These are phyloP conservation scores for Cutaneotrichosporon sp. DNA, from an alignment of 1,284 basidiomycete species.

Conservation along the genomic window DNA sequence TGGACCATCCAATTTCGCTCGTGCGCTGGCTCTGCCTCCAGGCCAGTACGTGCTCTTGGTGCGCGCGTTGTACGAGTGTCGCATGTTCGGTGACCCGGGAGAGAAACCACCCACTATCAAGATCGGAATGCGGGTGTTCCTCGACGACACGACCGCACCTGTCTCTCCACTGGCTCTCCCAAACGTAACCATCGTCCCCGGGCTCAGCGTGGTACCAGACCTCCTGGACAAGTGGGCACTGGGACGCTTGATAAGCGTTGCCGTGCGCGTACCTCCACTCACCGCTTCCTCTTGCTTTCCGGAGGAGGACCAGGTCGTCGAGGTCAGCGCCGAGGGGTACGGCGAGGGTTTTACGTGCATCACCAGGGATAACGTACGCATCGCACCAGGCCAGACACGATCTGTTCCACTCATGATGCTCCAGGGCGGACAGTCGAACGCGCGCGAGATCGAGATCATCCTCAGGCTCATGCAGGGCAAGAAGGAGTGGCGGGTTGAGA, in stretches of 20 bases:
- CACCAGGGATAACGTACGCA: not conserved
- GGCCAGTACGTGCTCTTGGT: conserved; percentile 43
- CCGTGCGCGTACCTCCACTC: conserved; percentile 21
- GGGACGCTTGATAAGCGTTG: conserved; percentile 37
- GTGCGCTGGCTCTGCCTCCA: conserved; percentile 30
- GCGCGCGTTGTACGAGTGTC: conserved; percentile 45
- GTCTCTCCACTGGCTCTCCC: not conserved
- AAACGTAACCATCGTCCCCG: not conserved
- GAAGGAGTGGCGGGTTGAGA: not conserved
- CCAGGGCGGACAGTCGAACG: not conserved
- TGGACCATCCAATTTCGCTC: conserved; percentile 34
- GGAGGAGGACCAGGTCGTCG: not conserved
- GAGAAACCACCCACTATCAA: conserved; percentile 33
- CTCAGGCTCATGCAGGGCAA: not conserved
- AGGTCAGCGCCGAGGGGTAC: conserved; percentile 10
- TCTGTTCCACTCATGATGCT: conserved; percentile 8
- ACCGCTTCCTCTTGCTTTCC: not conserved
- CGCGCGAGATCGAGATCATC: not conserved
- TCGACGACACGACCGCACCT: conserved; percentile 16
- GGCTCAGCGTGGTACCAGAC: conserved; percentile 32
- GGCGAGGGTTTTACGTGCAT: not conserved
- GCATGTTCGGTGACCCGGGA: conserved; percentile 50
- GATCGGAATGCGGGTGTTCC: conserved; percentile 28
- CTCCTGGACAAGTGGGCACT: conserved; percentile 39
- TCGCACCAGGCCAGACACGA: conserved; percentile 23